Percentiles rank a stretch among this genome's conserved stretches.
Conservation (phyloP, 1,284 basidiomycete species). For the Microbotryum violaceum region DNA sequence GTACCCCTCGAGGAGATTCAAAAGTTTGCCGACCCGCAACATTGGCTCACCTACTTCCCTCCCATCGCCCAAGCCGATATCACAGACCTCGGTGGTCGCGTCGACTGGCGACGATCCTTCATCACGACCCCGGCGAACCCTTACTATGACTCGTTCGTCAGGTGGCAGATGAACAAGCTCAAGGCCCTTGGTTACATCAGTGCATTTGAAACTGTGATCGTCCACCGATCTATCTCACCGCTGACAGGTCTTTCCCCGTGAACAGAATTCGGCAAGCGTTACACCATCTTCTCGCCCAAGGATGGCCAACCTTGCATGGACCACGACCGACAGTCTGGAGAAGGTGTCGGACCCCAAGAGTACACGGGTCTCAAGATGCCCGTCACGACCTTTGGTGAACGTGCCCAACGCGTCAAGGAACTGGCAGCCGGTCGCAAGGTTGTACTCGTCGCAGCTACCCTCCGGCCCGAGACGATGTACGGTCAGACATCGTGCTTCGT, state of each 20-base stretch:
- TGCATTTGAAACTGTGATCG: not conserved
- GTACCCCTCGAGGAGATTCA: constrained; percentile 86
- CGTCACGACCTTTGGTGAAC: constrained; percentile 65
- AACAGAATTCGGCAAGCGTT: constrained; percentile 83
- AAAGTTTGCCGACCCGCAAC: constrained; percentile 83
- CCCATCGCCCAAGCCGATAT: constrained; percentile 88
- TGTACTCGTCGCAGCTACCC: constrained; percentile 87
- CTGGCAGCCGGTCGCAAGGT: constrained; percentile 67
- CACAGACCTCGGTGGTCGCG: constrained; percentile 77
- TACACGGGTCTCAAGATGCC: constrained; percentile 96
- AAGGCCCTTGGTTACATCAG: constrained; percentile 75
- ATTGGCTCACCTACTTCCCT: constrained; percentile 94
- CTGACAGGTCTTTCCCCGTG: constrained; percentile 28
- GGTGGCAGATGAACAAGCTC: constrained; percentile 97
- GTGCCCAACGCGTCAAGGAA: constrained; percentile 54
- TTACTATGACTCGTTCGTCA: constrained; percentile 94
- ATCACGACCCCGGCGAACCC: constrained; percentile 93
- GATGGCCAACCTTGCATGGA: constrained; percentile 99
- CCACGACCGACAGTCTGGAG: constrained; percentile 93
- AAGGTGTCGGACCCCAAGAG: constrained; percentile 91
- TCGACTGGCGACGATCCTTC: constrained; percentile 96
- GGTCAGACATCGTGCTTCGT: constrained; percentile 99
- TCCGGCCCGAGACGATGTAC: constrained; percentile 98
- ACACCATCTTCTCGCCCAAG: constrained; percentile 99
- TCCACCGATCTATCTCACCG: not conserved